Evolutionary conservation across 1,284 basidiomycete species (phyloP), one percentile per base, ranked within the genome.

Genomic region (Ustanciosporium gigantosporum): DNA sequence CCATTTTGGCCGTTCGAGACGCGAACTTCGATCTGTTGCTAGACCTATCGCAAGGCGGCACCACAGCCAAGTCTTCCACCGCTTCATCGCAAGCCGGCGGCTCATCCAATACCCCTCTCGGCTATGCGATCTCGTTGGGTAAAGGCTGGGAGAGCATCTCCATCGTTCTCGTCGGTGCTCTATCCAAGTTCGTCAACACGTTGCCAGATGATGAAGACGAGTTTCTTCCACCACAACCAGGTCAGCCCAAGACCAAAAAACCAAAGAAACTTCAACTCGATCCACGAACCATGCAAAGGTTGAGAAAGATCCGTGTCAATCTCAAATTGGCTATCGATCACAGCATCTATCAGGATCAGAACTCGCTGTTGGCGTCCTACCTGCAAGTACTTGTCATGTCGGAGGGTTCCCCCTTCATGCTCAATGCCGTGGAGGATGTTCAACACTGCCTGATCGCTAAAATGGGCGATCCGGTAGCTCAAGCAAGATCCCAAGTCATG

Each of bases 261-360:
- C 43, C 52, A 14, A 67, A 51, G 21, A 51, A 52, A 44, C 41
- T 50, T 21, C 56, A 68, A 23, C 36, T 70, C 13, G 71, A 74
- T 36, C 64, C 69, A 19, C 38, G 50, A 2, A 74, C 70, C 14
- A 42, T 59, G 46, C 23, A 45, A 13, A 41, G 67, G 4, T 50
- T 77, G 22, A 55, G 73, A 24, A 76, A 74, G 55, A 51, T 77
- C 11, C 42, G 70, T 4, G 46, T 66, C 16, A 76, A 74, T 17
- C 59, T 77, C 36, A 77, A 77, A 36, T 49, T 77, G 5, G 74
- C 67, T 3, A 70, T 74, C 20, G 73, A 74, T 34, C 57, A 67
- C 37, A 76, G 73, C 37, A 50, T 77, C 11, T 47, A 48, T 19
- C 47, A 46, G n/a, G 68, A 70, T 22, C 72, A 77, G 41, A 76